Conservation (phyloP, 257 asterid species). For the Solanum sitiens region DNA sequence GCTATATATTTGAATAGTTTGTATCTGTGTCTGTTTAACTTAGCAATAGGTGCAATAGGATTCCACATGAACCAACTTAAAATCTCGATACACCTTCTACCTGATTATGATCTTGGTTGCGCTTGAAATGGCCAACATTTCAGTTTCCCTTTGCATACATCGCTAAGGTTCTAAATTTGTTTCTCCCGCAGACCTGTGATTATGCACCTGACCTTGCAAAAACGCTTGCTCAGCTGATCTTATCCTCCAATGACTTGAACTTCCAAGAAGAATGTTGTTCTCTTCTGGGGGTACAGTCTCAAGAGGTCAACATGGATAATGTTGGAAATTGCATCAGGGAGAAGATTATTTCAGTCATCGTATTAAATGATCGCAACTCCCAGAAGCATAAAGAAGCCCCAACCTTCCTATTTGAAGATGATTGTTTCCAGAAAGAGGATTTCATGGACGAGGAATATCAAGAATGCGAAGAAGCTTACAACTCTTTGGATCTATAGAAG, state of each 20-base stretch:
- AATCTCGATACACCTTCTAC: not conserved
- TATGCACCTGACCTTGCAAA: conserved; percentile 90
- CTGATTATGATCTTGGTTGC: not conserved
- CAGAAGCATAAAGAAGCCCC: conserved; percentile 37
- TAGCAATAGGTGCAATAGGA: not conserved
- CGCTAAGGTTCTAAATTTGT: not conserved
- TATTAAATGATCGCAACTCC: conserved; percentile 34
- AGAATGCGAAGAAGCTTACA: conserved; percentile 28
- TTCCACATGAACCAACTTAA: not conserved
- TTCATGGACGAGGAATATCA: conserved; percentile 30
- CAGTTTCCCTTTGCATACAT: not conserved
- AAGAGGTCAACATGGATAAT: conserved; percentile 14
- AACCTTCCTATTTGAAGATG: conserved; percentile 35
- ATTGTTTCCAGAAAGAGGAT: conserved; percentile 14
- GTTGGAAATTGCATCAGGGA: conserved; percentile 62
- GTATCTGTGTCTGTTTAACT: not conserved
- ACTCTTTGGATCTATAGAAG: conserved; percentile 18
- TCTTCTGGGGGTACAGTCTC: conserved; percentile 49
- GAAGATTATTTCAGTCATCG: conserved; percentile 40
- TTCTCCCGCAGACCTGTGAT: conserved; percentile 40
- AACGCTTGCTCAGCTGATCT: conserved; percentile 59
- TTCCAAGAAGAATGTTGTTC: conserved; percentile 68
- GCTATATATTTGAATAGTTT: not conserved
- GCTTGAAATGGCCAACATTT: not conserved
- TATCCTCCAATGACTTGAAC: conserved; percentile 50